A percentile compares a stretch with the other conserved stretches of the same genome.
These are phyloP conservation scores for Penicillium sp. DNA, from an alignment of 2,329 filamentous ascomycete genomes.

Conservation along the genomic window DNA sequence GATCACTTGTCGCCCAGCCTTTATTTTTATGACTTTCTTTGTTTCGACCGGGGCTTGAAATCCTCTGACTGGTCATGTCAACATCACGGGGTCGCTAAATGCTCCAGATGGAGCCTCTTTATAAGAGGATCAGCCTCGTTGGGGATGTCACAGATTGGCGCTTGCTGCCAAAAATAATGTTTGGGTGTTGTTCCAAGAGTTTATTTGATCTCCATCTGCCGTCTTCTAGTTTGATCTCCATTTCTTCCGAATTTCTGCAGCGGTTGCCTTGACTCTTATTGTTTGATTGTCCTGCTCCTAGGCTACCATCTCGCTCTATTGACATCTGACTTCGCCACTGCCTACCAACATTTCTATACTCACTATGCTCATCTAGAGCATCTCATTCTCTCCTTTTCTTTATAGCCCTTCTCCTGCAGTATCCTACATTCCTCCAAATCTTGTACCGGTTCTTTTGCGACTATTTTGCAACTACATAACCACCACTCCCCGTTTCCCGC, in stretches of 20 bases:
- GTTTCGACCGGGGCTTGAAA: conserved; percentile 11
- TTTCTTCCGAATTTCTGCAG: neutral
- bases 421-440: neutral
- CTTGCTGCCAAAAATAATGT: conserved; percentile 3
- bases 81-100: conserved; percentile 7
- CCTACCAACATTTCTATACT: neutral
- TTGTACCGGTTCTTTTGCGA: neutral
- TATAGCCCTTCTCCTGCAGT: neutral
- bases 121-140: conserved; percentile 6
- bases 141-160: conserved; percentile 14
- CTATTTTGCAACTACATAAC: neutral
- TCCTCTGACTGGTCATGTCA: conserved; percentile 17
- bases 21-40: conserved; percentile 22
- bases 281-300: neutral
- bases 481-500: neutral
- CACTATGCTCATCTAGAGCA: conserved; percentile 4
- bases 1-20: conserved; percentile 10
- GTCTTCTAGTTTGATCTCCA: neutral
- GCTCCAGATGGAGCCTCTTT: conserved; percentile 16
- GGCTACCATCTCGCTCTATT: conserved; percentile 1
- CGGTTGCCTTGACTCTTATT: conserved; percentile 1
- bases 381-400: neutral
- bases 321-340: neutral
- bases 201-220: conserved; percentile 9
- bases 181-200: neutral